phyloP scores from a whole-genome alignment of 129 eudicot genomes.

The Lonicera japonica region DNA sequence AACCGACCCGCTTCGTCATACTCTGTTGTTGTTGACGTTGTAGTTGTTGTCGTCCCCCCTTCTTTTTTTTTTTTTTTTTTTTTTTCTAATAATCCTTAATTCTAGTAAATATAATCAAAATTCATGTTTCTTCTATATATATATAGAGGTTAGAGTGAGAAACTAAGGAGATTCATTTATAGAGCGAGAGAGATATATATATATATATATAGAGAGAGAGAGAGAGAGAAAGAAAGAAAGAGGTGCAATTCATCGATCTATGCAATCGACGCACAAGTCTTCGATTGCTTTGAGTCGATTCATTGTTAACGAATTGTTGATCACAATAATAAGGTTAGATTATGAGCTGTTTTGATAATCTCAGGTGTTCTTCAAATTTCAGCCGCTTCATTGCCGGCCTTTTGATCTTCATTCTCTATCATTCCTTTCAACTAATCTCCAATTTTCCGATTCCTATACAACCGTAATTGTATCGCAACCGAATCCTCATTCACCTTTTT shows the following conservation, averaged over 20 bases:
- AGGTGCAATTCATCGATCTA: conserved; percentile 18
- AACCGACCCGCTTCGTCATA: no score
- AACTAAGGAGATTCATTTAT: no score
- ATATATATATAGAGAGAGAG: background rate
- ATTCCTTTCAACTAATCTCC: conserved; percentile 68
- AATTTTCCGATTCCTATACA: conserved; percentile 19
- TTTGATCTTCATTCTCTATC: conserved; percentile 66
- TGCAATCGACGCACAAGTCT: conserved; percentile 30
- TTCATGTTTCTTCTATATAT: no score
- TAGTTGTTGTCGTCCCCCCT: no score
- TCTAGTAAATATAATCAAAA: no score
- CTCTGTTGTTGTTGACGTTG: no score
- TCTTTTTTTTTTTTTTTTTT: no score
- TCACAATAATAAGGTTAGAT: conserved; percentile 11
- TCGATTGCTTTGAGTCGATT: conserved; percentile 28
- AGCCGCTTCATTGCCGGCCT: conserved; percentile 98
- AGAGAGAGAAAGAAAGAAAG: background rate
- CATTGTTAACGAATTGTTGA: conserved; percentile 9
- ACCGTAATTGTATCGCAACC: background rate
- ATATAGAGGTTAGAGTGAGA: no score
- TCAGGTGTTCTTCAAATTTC: conserved; percentile 60
- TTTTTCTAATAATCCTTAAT: no score
- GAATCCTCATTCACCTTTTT: background rate
- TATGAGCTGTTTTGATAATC: conserved; percentile 89
- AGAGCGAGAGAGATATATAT: background rate